A percentile compares a stretch with the other conserved stretches of the same genome.
phyloP scores from a whole-genome alignment of 139 green algal species.

The Gonium pectorale region DNA sequence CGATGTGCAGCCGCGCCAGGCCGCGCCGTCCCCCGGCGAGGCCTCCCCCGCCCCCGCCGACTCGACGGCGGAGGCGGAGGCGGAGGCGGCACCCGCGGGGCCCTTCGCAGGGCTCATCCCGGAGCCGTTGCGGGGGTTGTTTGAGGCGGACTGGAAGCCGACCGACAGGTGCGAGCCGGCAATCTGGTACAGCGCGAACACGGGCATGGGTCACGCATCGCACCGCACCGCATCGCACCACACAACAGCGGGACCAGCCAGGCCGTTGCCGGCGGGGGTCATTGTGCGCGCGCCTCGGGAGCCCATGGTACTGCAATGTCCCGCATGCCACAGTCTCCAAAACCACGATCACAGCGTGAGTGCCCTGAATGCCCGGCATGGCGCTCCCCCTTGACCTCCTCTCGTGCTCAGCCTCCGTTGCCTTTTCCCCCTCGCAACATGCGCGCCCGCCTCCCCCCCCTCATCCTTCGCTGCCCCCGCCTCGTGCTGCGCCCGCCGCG shows the following conservation, averaged over 20 bases:
- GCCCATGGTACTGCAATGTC: too few species aligned
- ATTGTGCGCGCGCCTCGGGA: not conserved
- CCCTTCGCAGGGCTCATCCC: not conserved
- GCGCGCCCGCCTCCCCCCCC: not conserved
- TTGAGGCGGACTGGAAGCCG: conserved; percentile 8
- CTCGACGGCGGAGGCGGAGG: not conserved
- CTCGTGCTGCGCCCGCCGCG: not conserved
- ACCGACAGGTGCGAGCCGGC: conserved; percentile 13
- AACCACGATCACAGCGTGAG: too few species aligned
- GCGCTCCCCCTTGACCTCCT: too few species aligned
- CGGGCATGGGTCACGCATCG: not conserved
- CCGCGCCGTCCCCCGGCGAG: too few species aligned
- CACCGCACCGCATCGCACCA: not conserved
- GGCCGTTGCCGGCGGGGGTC: not conserved
- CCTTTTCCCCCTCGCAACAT: too few species aligned
- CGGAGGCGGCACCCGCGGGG: not conserved
- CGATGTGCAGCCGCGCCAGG: too few species aligned
- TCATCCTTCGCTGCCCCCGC: not conserved
- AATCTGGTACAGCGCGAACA: not conserved
- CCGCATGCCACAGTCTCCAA: too few species aligned
- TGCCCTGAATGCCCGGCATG: too few species aligned
- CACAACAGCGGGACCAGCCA: not conserved
- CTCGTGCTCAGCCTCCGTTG: too few species aligned
- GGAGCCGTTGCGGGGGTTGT: not conserved
- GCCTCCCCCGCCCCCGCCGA: too few species aligned